These are phyloP conservation scores for Apiospora sp. DNA, from an alignment of 2,329 filamentous ascomycete genomes.

Conservation along the genomic window DNA sequence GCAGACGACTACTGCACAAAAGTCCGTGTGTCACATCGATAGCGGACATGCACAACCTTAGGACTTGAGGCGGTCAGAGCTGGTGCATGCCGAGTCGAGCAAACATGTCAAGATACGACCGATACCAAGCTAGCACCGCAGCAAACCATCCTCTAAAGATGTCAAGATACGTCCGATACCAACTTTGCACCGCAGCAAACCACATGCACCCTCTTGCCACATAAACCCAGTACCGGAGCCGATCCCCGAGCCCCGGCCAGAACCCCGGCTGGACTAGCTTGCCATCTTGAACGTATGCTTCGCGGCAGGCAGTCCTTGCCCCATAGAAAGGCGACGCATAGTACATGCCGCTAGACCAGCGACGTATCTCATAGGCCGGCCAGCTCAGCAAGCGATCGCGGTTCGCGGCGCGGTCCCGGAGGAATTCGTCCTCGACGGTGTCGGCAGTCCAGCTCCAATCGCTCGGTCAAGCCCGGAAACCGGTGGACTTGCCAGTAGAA, in stretches of 20 bases:
- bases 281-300: neutral
- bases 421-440: neutral
- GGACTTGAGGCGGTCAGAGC: neutral
- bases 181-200: neutral
- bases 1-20: neutral
- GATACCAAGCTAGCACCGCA: too few relatives aligned
- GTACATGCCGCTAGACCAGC: neutral
- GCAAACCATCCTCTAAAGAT: too few relatives aligned
- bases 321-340: neutral
- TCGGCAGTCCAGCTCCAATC: neutral
- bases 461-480: neutral
- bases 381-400: neutral
- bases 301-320: neutral
- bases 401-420: neutral
- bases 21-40: slow-evolving; percentile 1
- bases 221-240: neutral
- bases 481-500: neutral
- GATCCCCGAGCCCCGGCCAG: neutral
- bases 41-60: neutral
- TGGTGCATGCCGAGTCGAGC: neutral
- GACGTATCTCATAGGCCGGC: neutral
- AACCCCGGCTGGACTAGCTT: neutral
- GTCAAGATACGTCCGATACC: too few relatives aligned
- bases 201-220: neutral
- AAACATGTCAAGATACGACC: too few relatives aligned